Evolutionary conservation across 768 basidiomycete species (phyloP).

Genomic region (Ramaria sp.): DNA sequence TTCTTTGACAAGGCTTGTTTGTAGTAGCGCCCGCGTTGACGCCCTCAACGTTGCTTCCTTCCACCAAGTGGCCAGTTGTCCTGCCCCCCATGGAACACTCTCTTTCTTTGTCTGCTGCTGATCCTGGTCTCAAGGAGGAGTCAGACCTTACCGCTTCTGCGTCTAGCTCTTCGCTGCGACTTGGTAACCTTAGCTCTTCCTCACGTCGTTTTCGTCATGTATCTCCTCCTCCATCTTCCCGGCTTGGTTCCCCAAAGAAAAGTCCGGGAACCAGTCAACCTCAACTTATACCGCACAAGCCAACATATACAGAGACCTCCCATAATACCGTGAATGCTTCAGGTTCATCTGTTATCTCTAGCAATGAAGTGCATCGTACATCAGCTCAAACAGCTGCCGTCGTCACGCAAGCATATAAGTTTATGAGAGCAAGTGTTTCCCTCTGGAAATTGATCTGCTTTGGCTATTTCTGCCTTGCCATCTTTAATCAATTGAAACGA

Average conservation of each 20-base stretch:
- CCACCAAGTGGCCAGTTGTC: too few species aligned
- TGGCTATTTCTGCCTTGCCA: background rate
- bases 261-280: background rate
- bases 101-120: background rate
- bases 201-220: background rate
- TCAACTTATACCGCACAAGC: background rate
- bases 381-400: background rate
- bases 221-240: background rate
- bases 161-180: background rate
- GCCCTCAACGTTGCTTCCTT: too few species aligned
- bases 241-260: background rate
- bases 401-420: background rate
- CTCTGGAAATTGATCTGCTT: background rate
- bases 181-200: slow-evolving; percentile 1
- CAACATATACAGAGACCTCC: background rate
- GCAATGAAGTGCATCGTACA: background rate
- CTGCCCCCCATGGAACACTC: background rate
- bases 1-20: too few species aligned
- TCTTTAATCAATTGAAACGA: background rate
- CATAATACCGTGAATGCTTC: background rate
- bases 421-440: background rate
- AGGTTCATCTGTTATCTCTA: background rate
- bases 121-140: background rate
- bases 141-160: background rate
- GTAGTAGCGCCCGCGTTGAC: too few species aligned